Evolutionary conservation across 768 basidiomycete genomes (phyloP).

Genomic region (Boletus insuetus): DNA sequence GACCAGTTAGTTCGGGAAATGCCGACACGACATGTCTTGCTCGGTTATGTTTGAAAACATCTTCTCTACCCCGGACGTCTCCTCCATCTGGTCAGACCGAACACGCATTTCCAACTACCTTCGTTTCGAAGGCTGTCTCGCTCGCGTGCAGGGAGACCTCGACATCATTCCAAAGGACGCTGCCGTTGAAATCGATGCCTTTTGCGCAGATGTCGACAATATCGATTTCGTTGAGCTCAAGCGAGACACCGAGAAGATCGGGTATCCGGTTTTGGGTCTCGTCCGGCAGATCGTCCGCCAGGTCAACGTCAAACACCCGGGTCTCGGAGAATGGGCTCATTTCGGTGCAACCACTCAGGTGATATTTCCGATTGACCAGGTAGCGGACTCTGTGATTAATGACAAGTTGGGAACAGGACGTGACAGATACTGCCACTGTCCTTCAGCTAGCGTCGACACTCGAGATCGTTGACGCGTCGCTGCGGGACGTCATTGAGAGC

Average conservation of each 20-base stretch:
- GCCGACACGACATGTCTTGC: conserved; percentile 34
- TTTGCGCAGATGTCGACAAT: conserved; percentile 33
- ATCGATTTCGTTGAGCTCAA: conserved; percentile 40
- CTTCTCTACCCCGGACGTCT: conserved; percentile 38
- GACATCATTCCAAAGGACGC: conserved; percentile 40
- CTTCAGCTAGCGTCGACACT: conserved; percentile 43
- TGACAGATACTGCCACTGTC: conserved; percentile 46
- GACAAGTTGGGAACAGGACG: conserved; percentile 34
- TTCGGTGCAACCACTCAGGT: conserved; percentile 52
- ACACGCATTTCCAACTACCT: conserved; percentile 26
- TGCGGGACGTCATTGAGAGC: conserved; percentile 29
- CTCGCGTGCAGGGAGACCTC: conserved; percentile 37
- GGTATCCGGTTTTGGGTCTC: conserved; percentile 44
- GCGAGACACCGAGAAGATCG: conserved; percentile 41
- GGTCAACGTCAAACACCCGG: conserved; percentile 32
- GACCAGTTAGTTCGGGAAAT: conserved; percentile 36
- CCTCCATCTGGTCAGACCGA: conserved; percentile 42
- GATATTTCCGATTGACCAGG: not conserved
- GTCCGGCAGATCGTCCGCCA: conserved; percentile 42
- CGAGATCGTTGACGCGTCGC: conserved; percentile 27
- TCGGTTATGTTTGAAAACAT: conserved; percentile 36
- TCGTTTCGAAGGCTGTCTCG: conserved; percentile 33
- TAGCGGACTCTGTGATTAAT: not conserved
- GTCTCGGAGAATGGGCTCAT: conserved; percentile 47
- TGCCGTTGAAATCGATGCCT: conserved; percentile 33